Evolutionary conservation across 441 rosid species (phyloP).

Genomic region (Theobroma grandiflorum): DNA sequence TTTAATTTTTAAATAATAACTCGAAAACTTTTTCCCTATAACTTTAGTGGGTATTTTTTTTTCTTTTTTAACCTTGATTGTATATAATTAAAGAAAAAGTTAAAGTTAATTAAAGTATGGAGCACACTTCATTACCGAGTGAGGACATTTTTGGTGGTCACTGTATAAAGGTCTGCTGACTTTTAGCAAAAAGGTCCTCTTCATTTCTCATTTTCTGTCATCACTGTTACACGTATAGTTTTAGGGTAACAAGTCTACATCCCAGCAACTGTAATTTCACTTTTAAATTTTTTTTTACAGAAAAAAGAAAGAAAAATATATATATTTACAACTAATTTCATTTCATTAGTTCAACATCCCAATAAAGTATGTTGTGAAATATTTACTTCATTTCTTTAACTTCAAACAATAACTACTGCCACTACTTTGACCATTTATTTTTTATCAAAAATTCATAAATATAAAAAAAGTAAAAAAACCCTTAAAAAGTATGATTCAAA

Average conservation of each 20-base stretch:
- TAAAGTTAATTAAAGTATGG: no score
- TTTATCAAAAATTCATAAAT: background rate
- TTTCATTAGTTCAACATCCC: conserved; percentile 17
- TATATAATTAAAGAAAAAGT: background rate
- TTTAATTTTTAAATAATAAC: no score
- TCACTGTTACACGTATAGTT: conserved; percentile 16
- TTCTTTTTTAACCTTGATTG: background rate
- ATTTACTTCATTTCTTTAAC: background rate
- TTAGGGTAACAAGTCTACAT: conserved; percentile 35
- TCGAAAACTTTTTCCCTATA: no score
- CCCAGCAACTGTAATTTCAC: conserved; percentile 11
- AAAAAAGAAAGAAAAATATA: background rate
- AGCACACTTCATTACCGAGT: background rate
- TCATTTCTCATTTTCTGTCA: background rate
- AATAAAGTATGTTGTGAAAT: background rate
- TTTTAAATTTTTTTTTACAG: conserved; percentile 7
- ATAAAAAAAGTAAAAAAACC: conserved; percentile 3
- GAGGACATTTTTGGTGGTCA: background rate
- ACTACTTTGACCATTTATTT: no score
- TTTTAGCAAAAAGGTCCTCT: conserved; percentile 6
- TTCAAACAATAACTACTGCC: background rate
- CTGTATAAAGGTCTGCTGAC: background rate
- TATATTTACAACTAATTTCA: background rate
- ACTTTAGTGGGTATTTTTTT: background rate
- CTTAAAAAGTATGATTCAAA: background rate